A percentile compares a stretch with the other conserved stretches of the same genome.
Evolutionary conservation across 768 basidiomycete species (phyloP).

Genomic region (Suillus alpinus): DNA sequence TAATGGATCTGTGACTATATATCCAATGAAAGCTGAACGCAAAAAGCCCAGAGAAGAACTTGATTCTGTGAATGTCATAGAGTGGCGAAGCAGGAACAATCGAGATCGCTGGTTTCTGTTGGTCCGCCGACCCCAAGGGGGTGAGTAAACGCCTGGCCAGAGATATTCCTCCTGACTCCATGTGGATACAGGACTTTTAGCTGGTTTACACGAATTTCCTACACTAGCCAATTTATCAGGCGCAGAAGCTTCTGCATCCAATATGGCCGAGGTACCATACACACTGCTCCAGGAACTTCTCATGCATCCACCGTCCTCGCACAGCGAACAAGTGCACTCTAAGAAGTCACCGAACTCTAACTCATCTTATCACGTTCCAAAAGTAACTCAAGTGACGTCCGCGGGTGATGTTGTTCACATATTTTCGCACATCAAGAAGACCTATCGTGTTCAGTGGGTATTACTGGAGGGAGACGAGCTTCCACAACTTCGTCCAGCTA

Average conservation of each 20-base stretch:
- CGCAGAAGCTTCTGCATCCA: conserved; percentile 33
- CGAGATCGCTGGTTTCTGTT: conserved; percentile 66
- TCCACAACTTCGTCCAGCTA: conserved; percentile 17
- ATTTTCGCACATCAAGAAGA: conserved; percentile 90
- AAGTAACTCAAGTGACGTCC: conserved; percentile 42
- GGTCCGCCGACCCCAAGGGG: conserved; percentile 78
- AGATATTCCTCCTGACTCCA: conserved; percentile 7
- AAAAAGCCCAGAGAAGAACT: conserved; percentile 84
- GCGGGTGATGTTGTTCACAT: conserved; percentile 73
- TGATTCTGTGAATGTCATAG: conserved; percentile 82
- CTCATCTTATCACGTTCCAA: background rate
- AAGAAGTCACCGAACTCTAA: background rate
- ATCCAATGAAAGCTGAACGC: conserved; percentile 81
- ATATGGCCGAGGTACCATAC: conserved; percentile 31
- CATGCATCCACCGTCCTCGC: conserved; percentile 22
- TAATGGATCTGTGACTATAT: conserved; percentile 55
- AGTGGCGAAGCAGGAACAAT: conserved; percentile 53
- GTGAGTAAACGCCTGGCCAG: conserved; percentile 34
- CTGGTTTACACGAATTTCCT: conserved; percentile 88
- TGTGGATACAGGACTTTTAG: conserved; percentile 67
- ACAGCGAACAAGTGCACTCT: conserved; percentile 2
- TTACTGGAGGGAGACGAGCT: conserved; percentile 51
- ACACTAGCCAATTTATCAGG: conserved; percentile 53
- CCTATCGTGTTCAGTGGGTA: conserved; percentile 75
- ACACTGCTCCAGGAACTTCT: conserved; percentile 41